These are phyloP conservation scores for Stachybotrys chartarum DNA, from an alignment of 2,329 filamentous ascomycete genomes.

Conservation along the genomic window DNA sequence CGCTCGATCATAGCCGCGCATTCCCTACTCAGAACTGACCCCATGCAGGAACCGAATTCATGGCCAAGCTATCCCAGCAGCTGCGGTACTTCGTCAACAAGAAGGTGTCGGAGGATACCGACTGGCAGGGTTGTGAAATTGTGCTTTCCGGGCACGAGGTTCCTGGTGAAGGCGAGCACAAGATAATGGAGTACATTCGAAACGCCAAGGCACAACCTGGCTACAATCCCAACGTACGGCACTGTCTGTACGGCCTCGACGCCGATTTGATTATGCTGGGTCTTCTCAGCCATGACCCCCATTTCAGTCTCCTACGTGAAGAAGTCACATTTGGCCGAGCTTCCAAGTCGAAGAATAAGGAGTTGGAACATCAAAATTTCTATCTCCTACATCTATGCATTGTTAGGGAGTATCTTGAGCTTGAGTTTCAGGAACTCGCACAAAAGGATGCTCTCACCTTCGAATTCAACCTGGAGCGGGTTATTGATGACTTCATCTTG, in stretches of 20 bases:
- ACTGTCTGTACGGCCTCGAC: conserved; percentile 95
- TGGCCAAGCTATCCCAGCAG: conserved; percentile 91
- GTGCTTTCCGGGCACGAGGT: conserved; percentile 97
- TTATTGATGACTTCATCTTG: conserved; percentile 98
- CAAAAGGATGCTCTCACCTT: conserved; percentile 65
- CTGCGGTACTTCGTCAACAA: conserved; percentile 98
- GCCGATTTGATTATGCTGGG: conserved; percentile 98
- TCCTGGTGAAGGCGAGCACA: conserved; percentile 96
- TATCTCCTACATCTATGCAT: conserved; percentile 96
- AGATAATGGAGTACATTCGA: conserved; percentile 99
- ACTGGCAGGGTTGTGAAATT: conserved; percentile 96
- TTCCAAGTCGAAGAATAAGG: conserved; percentile 83
- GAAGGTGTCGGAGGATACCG: conserved; percentile 92
- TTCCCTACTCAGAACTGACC: conserved; percentile 8
- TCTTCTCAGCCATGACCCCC: conserved; percentile 91
- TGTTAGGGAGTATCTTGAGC: conserved; percentile 90
- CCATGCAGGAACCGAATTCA: conserved; percentile 70
- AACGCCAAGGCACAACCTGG: conserved; percentile 91
- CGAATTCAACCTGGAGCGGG: conserved; percentile 84
- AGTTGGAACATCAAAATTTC: conserved; percentile 98
- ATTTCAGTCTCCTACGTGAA: conserved; percentile 94
- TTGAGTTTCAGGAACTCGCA: conserved; percentile 93
- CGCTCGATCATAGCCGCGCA: no score
- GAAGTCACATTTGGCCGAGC: conserved; percentile 95
- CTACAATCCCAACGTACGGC: conserved; percentile 88